Conservation (phyloP, 306 rosid genomes). For the Abrus pulchellus region DNA sequence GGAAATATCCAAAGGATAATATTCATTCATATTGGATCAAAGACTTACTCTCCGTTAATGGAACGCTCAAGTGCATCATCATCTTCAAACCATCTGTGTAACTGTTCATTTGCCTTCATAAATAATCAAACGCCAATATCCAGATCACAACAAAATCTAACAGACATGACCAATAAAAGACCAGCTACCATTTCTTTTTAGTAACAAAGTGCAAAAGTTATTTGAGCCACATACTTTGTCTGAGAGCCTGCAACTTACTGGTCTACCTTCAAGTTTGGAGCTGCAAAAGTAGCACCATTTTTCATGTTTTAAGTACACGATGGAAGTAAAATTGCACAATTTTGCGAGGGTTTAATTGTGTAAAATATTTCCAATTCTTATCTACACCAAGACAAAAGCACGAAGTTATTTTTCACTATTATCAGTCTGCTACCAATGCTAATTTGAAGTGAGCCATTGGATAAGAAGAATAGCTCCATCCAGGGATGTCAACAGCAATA, state of each 20-base stretch:
- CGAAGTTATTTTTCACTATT: background rate
- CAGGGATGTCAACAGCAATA: slow-evolving; percentile 1
- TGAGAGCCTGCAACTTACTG: slow-evolving; percentile 84
- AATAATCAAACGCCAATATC: slow-evolving; percentile 43
- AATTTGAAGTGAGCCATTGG: background rate
- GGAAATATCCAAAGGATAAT: slow-evolving; percentile 16
- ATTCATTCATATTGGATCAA: slow-evolving; percentile 14
- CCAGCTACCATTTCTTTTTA: slow-evolving; percentile 34
- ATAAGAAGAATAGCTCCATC: slow-evolving; percentile 16
- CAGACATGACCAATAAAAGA: slow-evolving; percentile 27
- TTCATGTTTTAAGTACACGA: slow-evolving; percentile 7
- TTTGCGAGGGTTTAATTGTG: background rate
- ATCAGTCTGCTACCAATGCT: too few species aligned
- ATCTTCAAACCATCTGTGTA: slow-evolving; percentile 83
- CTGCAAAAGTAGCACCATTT: slow-evolving; percentile 58
- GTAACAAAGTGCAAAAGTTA: slow-evolving; percentile 25
- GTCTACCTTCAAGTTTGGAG: slow-evolving; percentile 93
- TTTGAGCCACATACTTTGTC: slow-evolving; percentile 80
- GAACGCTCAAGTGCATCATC: slow-evolving; percentile 95
- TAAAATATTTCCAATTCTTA: background rate
- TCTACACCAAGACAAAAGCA: slow-evolving; percentile 15
- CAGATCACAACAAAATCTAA: slow-evolving; percentile 36
- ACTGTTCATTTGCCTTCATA: slow-evolving; percentile 79
- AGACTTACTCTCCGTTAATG: slow-evolving; percentile 86
- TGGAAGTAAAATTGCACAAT: background rate